Conservation (phyloP, 176 grass and related monocot genomes). For the Saccharum officinarum region DNA sequence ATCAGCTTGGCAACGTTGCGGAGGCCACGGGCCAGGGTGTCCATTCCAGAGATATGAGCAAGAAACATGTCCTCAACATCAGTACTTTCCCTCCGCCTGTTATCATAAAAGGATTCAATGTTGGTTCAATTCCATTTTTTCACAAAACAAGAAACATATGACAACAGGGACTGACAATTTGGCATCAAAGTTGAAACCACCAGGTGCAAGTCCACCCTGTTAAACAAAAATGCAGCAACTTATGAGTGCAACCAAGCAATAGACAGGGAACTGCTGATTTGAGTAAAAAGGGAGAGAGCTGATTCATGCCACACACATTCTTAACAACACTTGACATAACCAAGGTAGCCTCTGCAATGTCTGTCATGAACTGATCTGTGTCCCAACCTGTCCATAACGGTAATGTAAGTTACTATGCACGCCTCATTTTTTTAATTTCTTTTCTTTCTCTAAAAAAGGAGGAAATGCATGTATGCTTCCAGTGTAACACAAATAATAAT, state of each 20-base stretch:
- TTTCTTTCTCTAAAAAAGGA: background rate
- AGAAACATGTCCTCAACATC: constrained; percentile 96
- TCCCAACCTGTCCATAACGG: constrained; percentile 73
- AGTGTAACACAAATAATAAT: background rate
- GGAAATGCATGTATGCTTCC: background rate
- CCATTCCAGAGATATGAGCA: constrained; percentile 97
- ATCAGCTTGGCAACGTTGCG: constrained; percentile 77
- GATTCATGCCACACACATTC: constrained; percentile 71
- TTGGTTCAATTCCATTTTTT: constrained; percentile 21
- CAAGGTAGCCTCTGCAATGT: constrained; percentile 89
- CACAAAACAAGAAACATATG: constrained; percentile 12
- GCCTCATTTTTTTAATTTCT: no score
- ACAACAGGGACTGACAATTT: constrained; percentile 66
- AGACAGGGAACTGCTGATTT: background rate
- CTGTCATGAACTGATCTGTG: constrained; percentile 96
- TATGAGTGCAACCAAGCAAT: constrained; percentile 18
- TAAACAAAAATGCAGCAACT: constrained; percentile 5
- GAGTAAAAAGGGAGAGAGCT: background rate
- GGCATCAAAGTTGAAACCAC: constrained; percentile 98
- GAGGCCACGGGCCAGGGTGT: constrained; percentile 88
- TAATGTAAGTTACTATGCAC: background rate
- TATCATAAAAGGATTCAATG: constrained; percentile 10
- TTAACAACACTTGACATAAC: constrained; percentile 96
- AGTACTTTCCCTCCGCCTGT: constrained; percentile 95
- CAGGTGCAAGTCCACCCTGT: constrained; percentile 93